Percentiles rank a stretch among this genome's conserved stretches.
These are phyloP conservation scores for Hemisphaericaspora nanyangensis DNA, from an alignment of 805 yeast species.

Conservation along the genomic window DNA sequence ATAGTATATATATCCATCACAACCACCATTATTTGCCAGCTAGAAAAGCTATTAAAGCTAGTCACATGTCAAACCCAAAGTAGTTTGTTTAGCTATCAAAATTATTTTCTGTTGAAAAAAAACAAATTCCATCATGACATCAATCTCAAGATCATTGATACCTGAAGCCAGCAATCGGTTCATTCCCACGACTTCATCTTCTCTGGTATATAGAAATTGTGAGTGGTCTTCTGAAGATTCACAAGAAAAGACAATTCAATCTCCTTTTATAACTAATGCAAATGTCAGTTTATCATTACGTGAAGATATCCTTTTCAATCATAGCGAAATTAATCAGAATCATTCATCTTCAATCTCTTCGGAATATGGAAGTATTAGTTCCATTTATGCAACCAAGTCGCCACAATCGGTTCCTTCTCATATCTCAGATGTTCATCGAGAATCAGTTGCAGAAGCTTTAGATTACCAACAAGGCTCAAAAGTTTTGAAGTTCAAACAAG, in stretches of 20 bases:
- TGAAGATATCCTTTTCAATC: conserved; percentile 15
- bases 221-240: too few relatives aligned
- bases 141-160: conserved; percentile 4
- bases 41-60: too few relatives aligned
- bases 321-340: neutral
- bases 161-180: conserved; percentile 11
- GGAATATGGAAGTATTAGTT: conserved; percentile 2
- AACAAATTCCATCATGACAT: too few relatives aligned
- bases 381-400: neutral
- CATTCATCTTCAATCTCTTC: conserved; percentile 1
- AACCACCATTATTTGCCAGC: too few relatives aligned
- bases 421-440: conserved; percentile 3
- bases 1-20: too few relatives aligned
- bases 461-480: conserved; percentile 39
- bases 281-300: conserved; percentile 12
- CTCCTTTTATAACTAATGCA: neutral
- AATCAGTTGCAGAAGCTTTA: conserved; percentile 44
- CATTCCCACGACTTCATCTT: conserved; percentile 16
- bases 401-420: neutral
- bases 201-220: conserved; percentile 12
- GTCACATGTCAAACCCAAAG: too few relatives aligned
- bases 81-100: too few relatives aligned
- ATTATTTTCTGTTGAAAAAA: too few relatives aligned
- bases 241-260: too few relatives aligned
- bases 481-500: conserved; percentile 32